Base-by-base conservation (phyloP, 768 basidiomycete genomes). In the Russula griseocarnosa region DNA sequence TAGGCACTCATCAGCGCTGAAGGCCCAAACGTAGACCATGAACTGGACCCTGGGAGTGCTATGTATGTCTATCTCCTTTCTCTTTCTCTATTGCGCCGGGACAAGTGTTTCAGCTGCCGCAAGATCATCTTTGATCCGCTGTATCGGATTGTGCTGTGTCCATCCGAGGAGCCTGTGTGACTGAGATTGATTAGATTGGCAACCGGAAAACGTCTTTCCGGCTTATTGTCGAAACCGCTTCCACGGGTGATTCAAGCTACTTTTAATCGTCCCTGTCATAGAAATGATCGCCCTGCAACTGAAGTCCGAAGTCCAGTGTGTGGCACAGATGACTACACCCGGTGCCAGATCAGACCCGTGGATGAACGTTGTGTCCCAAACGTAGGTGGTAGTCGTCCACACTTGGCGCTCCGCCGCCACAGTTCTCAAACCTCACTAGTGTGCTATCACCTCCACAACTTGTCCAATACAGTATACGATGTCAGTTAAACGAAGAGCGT, bases 161-260 rank as follows among this genome's bases (percentile, higher is more conserved):
- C 34, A 3, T 30, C 44, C 44, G n/a, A 30, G n/a, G 13, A 22
- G 44, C n/a, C 10, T 30, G 44, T 30, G 30, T 36, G 47, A 20
- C 10, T 26, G 26, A 26, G 44, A 46, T 44, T 9, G 40, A 55
- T 57, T 57, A 58, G 57, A 22, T 58, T 2, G 56, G 44, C 32
- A 47, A 36, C 24, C 32, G 22, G 22, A n/a, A n/a, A n/a, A n/a
- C n/a, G n/a, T n/a, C n/a, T 11, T 24, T 44, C 47, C 46, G 5
- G 16, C 36, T 24, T 38, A 50, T 58, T 16, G 10, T 26, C n/a
- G 20, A 2, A 36, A 5, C 11, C 11, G 34, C 47, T 13, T 58
- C 58, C 22, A 5, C 16, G 18, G 22, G 46, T 4, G 32, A 49
- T 49, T 26, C 32, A 24, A 49, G 26, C 44, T 13, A 36, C 36